A percentile compares a stretch with the other conserved stretches of the same genome.
These are phyloP conservation scores for Emmonsia crescens DNA, from an alignment of 2,329 filamentous ascomycete species.

Conservation along the genomic window DNA sequence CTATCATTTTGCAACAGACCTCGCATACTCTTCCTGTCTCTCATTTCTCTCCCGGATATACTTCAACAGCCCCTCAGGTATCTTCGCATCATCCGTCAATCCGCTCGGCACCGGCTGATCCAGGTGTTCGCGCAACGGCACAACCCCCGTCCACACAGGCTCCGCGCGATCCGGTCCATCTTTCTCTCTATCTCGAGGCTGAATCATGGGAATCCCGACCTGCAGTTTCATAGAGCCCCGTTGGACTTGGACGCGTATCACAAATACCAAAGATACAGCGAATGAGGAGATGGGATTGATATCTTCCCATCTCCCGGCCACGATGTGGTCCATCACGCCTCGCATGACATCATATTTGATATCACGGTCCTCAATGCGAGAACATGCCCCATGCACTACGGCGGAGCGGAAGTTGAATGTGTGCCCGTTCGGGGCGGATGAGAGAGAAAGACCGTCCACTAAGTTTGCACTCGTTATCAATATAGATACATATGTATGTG, in stretches of 20 bases:
- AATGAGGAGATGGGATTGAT: conserved; percentile 57
- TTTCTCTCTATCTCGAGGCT: conserved; percentile 46
- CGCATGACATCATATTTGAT: conserved; percentile 71
- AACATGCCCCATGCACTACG: conserved; percentile 62
- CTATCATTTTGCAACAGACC: neutral
- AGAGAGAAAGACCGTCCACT: conserved; percentile 62
- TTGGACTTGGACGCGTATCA: conserved; percentile 56
- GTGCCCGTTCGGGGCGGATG: conserved; percentile 67
- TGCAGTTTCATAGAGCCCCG: conserved; percentile 66
- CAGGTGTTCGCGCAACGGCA: conserved; percentile 51
- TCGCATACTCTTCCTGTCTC: neutral
- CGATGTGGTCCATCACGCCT: conserved; percentile 62
- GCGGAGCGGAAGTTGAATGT: conserved; percentile 79
- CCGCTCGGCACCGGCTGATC: conserved; percentile 51
- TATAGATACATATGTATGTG: neutral
- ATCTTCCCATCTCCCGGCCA: conserved; percentile 58
- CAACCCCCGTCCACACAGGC: conserved; percentile 49
- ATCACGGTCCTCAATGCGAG: conserved; percentile 50
- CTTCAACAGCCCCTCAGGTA: conserved; percentile 38
- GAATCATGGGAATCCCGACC: conserved; percentile 44
- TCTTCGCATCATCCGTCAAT: conserved; percentile 46
- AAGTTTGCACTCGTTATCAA: neutral
- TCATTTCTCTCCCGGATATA: neutral
- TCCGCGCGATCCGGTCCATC: conserved; percentile 35
- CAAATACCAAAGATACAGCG: conserved; percentile 63